These are phyloP conservation scores for Cryptococcus amylolentus DNA, from an alignment of 1,284 basidiomycete genomes.

Conservation along the genomic window DNA sequence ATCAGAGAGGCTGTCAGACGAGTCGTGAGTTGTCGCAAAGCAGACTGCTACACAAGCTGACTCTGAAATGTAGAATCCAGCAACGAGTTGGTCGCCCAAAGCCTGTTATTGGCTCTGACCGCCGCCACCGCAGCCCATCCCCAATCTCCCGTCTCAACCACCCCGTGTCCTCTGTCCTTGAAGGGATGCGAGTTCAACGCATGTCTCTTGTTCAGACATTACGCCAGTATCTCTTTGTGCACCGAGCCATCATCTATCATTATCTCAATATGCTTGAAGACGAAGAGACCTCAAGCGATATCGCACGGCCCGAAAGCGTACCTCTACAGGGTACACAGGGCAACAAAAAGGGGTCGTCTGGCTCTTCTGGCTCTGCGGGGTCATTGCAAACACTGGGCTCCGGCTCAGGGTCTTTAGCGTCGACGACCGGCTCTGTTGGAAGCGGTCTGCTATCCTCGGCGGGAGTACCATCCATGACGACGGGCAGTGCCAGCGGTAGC, in stretches of 20 bases:
- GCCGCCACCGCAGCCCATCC: conserved; percentile 53
- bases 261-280: conserved; percentile 73
- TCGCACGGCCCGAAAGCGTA: no score
- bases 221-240: conserved; percentile 84
- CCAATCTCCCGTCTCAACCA: conserved; percentile 62
- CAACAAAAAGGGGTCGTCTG: no score
- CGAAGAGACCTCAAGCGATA: conserved; percentile 32
- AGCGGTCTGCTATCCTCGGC: no score
- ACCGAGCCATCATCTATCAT: conserved; percentile 77
- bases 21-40: conserved; percentile 14
- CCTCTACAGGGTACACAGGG: no score
- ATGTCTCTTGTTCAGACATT: conserved; percentile 88
- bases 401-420: background rate
- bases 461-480: background rate
- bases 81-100: conserved; percentile 4
- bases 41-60: background rate
- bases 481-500: conserved; percentile 4
- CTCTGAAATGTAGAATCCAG: background rate
- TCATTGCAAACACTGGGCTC: background rate
- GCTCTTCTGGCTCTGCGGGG: background rate
- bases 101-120: conserved; percentile 23
- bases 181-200: conserved; percentile 84
- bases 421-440: no score
- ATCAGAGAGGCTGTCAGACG: conserved; percentile 14
- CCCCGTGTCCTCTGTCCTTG: conserved; percentile 71